phyloP scores from a whole-genome alignment of 1,139 yeast genomes.

The Protomyces inouyei region DNA sequence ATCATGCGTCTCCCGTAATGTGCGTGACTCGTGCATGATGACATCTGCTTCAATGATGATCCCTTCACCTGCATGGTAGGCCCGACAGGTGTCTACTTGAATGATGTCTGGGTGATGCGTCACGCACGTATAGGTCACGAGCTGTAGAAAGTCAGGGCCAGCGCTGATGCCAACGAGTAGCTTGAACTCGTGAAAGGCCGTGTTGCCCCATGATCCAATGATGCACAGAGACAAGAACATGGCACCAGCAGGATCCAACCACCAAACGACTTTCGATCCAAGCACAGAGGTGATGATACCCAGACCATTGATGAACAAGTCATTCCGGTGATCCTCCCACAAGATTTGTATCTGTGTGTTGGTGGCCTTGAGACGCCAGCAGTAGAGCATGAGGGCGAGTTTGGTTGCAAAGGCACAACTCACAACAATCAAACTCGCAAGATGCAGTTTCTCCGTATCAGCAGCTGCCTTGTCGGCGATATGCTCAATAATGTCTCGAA shows the following conservation, averaged over 20 bases:
- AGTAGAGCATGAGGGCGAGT: constrained; percentile 30
- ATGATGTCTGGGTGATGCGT: constrained; percentile 29
- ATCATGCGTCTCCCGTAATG: constrained; percentile 30
- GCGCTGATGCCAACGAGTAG: constrained; percentile 32
- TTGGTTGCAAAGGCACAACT: constrained; percentile 31
- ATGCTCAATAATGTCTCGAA: constrained; percentile 29
- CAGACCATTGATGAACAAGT: constrained; percentile 32
- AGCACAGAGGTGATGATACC: constrained; percentile 32
- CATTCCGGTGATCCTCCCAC: constrained; percentile 33
- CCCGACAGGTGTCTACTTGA: constrained; percentile 32
- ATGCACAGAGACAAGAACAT: constrained; percentile 30
- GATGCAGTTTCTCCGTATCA: constrained; percentile 10
- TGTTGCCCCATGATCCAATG: constrained; percentile 29
- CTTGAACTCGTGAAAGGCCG: constrained; percentile 30
- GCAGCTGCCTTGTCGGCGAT: neutral
- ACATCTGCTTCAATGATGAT: constrained; percentile 32
- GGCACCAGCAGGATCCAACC: constrained; percentile 33
- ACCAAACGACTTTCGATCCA: constrained; percentile 31
- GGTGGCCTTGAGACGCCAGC: constrained; percentile 29
- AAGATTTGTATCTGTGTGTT: constrained; percentile 31
- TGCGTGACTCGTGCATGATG: constrained; percentile 30
- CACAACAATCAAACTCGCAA: constrained; percentile 31
- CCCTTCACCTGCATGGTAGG: constrained; percentile 32
- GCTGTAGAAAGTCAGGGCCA: constrained; percentile 29
- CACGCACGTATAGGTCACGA: constrained; percentile 32